Conservation (phyloP, 2,329 filamentous ascomycete species). For the Penicillium polonicum region DNA sequence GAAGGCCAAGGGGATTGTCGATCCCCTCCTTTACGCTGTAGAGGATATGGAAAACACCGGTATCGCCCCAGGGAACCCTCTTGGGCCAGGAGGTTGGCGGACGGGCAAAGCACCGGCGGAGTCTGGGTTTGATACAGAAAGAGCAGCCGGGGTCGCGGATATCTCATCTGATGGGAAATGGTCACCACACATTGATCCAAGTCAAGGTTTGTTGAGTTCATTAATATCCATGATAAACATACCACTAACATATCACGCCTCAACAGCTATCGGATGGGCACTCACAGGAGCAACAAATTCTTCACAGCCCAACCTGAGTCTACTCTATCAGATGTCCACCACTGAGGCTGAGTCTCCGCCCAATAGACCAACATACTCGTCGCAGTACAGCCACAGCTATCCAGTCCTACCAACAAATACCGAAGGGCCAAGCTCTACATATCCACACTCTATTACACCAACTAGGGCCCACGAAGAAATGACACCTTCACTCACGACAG, state of each 20-base stretch:
- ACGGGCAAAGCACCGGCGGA: constrained; percentile 33
- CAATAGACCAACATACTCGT: constrained; percentile 33
- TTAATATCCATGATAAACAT: constrained; percentile 9
- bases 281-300: constrained; percentile 86
- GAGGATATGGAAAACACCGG: constrained; percentile 78
- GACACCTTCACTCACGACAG: constrained; percentile 22
- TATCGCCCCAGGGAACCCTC: constrained; percentile 51
- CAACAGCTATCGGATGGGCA: constrained; percentile 73
- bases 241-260: constrained; percentile 43
- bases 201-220: constrained; percentile 46
- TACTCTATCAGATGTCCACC: constrained; percentile 68
- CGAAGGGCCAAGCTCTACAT: constrained; percentile 24
- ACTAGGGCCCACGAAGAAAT: constrained; percentile 23
- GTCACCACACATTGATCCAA: constrained; percentile 51
- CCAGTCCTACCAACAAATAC: constrained; percentile 21
- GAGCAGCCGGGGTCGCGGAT: constrained; percentile 24
- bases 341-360: constrained; percentile 23
- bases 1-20: constrained; percentile 81
- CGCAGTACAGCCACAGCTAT: constrained; percentile 34
- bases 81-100: constrained; percentile 54
- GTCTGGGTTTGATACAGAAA: constrained; percentile 26
- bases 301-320: constrained; percentile 76
- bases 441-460: constrained; percentile 34
- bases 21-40: constrained; percentile 63
- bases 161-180: constrained; percentile 33